Percentiles rank a stretch among this genome's conserved stretches.
These are phyloP conservation scores for Botrytis porri DNA, from an alignment of 2,329 filamentous ascomycete genomes.

Conservation along the genomic window DNA sequence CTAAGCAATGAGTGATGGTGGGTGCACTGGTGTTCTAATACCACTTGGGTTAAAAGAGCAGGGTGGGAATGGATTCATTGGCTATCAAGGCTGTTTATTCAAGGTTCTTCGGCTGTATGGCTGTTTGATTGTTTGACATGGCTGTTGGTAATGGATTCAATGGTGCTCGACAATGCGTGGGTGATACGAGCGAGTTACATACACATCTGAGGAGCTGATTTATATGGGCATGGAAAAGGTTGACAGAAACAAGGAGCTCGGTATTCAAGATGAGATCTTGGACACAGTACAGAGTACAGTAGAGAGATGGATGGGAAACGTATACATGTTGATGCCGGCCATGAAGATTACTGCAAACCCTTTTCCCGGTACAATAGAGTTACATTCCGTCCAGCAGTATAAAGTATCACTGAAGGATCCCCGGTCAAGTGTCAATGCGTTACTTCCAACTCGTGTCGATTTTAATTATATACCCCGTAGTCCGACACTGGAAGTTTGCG, in stretches of 20 bases:
- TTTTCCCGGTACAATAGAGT: not conserved
- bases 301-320: not conserved
- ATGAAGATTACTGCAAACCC: not conserved
- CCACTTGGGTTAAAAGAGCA: not conserved
- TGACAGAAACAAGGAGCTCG: not conserved
- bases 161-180: constrained; percentile 9
- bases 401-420: not conserved
- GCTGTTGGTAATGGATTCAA: constrained; percentile 24
- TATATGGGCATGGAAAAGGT: not conserved
- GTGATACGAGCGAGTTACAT: constrained; percentile 5
- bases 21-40: not conserved
- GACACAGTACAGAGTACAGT: not conserved
- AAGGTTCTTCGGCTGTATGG: constrained; percentile 8
- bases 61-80: constrained; percentile 14
- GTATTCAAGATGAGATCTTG: not conserved
- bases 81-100: not conserved
- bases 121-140: not conserved
- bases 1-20: constrained; percentile 5
- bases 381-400: not conserved
- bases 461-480: constrained; percentile 1
- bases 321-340: not conserved
- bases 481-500: constrained; percentile 12
- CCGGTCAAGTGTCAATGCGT: not conserved
- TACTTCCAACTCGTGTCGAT: not conserved
- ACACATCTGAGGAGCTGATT: not conserved